Base-by-base conservation (phyloP, 352 stramenopile species). In the Phytopythium vexans region DNA sequence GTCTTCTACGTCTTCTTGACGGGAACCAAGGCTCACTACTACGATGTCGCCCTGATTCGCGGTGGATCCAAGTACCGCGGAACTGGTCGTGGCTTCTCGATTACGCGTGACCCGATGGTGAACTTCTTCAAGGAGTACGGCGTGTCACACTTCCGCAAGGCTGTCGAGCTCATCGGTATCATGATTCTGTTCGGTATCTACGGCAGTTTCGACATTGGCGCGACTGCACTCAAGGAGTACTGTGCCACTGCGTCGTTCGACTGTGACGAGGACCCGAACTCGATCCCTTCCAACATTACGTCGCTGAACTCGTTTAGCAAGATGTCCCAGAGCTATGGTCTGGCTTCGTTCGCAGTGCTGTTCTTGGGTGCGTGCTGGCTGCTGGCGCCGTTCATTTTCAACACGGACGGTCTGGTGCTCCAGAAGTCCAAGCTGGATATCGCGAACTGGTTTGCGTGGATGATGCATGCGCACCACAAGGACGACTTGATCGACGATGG, bases 91-190 rank as follows among this genome's bases (percentile, higher is more conserved):
- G 86, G 86, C 5, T 95, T 95, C 60, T 82, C 81, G 5, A 95
- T 95, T 41, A 92, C 84, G 16, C 76, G 86, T 36, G 83, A 92
- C 27, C 77, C 86, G 0, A 92, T 95, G 77, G 83, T 93, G 8
- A 89, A 89, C 42, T 93, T 95, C 45, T 94, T 94, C 48, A 92
- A 95, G 50, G 86, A 93, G 55, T 95, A 95, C 46, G 76, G 69
- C 36, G 82, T 90, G 38, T 94, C 83, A 4, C 86, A 95, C 68
- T 95, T 92, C 55, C 77, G 86, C n/a, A 95, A 94, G 54, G 86
- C 82, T 9, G 78, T 95, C 3, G 86, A 95, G 54, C 60, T 95
- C 35, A 91, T 95, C 37, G 82, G 81, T 3, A 50, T 95, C 35
- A 94, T 92, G 76, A 83, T 93, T 44, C 60, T 95, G 16, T 93